Evolutionary conservation across 1,139 yeast genomes (phyloP).

Genomic region (Yamadazyma aaseri): DNA sequence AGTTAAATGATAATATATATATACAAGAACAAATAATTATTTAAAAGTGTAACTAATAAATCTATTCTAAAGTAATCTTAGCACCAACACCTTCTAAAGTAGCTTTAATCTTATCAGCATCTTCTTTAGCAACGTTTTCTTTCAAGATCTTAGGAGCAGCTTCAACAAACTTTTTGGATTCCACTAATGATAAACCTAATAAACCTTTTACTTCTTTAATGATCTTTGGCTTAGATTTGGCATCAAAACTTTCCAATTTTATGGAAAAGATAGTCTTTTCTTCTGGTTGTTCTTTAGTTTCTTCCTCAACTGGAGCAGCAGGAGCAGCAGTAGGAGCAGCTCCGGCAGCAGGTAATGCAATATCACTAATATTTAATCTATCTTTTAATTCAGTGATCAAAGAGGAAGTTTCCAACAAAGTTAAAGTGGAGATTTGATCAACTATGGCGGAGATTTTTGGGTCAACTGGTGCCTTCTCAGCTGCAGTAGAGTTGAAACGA

Average conservation of each 20-base stretch:
- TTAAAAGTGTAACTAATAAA: background rate
- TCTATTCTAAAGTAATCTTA: constrained; percentile 80
- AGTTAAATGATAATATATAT: constrained; percentile 11
- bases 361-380: constrained; percentile 89
- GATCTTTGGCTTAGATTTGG: constrained; percentile 94
- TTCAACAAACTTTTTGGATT: constrained; percentile 96
- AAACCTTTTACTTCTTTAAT: constrained; percentile 94
- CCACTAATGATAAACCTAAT: constrained; percentile 90
- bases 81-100: constrained; percentile 95
- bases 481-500: constrained; percentile 58
- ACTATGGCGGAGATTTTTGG: constrained; percentile 89
- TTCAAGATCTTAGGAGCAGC: constrained; percentile 92
- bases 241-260: constrained; percentile 90
- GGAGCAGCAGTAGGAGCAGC: constrained; percentile 70
- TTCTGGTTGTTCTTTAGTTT: constrained; percentile 75
- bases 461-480: constrained; percentile 58
- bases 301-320: constrained; percentile 73
- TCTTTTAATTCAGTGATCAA: constrained; percentile 82
- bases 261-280: constrained; percentile 92
- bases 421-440: constrained; percentile 84
- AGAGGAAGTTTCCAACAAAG: constrained; percentile 84
- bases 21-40: constrained; percentile 12
- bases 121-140: constrained; percentile 85
- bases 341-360: constrained; percentile 77
- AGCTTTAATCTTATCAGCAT: constrained; percentile 88